phyloP scores from a whole-genome alignment of 148 eudicot species.

The Camellia sinensis region DNA sequence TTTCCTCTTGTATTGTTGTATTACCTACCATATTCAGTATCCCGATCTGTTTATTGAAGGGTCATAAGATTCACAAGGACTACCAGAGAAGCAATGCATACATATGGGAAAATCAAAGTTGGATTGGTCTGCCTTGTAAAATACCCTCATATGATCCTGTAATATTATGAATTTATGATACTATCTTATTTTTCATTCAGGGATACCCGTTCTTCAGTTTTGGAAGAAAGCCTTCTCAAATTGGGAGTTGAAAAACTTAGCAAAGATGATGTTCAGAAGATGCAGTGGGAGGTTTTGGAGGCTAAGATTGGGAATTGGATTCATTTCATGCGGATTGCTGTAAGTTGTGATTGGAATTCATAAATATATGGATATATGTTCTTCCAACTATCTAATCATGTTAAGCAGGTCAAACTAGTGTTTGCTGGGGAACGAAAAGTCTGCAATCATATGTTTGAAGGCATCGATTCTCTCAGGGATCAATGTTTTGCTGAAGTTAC shows the following conservation, averaged over 20 bases:
- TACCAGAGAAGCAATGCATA: neutral
- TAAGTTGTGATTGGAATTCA: constrained; percentile 31
- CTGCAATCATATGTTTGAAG: constrained; percentile 94
- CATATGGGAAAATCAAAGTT: neutral
- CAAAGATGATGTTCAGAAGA: constrained; percentile 97
- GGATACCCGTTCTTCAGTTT: constrained; percentile 85
- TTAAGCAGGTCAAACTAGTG: constrained; percentile 80
- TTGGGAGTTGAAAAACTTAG: constrained; percentile 95
- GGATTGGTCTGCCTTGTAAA: neutral
- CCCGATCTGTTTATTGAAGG: neutral
- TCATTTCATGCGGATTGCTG: constrained; percentile 98
- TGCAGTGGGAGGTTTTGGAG: constrained; percentile 99
- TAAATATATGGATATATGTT: neutral
- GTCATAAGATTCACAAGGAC: neutral
- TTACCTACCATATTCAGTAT: neutral
- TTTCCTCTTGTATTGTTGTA: too few species aligned
- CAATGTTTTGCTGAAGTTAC: constrained; percentile 95
- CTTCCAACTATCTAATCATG: constrained; percentile 19
- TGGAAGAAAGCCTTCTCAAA: constrained; percentile 88
- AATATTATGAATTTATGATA: neutral
- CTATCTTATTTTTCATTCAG: constrained; percentile 31
- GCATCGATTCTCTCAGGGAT: constrained; percentile 74
- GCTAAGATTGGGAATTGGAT: constrained; percentile 99
- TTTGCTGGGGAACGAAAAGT: constrained; percentile 94
- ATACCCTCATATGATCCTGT: neutral